Percentiles rank a stretch among this genome's conserved stretches.
These are phyloP conservation scores for Suillus lakei DNA, from an alignment of 768 basidiomycete species.

Conservation along the genomic window DNA sequence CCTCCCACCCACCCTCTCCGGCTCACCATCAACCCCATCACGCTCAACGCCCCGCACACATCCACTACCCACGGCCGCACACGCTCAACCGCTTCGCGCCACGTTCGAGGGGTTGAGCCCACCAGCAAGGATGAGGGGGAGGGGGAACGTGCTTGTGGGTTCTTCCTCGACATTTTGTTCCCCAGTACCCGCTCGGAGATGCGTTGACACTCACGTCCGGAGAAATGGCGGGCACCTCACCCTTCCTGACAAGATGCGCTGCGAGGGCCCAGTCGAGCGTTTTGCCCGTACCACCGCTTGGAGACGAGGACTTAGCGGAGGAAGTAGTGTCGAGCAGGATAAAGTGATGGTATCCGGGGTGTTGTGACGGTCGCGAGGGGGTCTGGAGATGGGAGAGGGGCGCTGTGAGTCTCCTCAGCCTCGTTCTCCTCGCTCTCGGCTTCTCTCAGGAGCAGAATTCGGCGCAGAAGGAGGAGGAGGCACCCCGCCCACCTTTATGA, in stretches of 20 bases:
- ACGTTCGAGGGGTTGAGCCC: constrained; percentile 84
- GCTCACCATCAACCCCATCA: neutral
- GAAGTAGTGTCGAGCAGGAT: constrained; percentile 71
- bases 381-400: constrained; percentile 1
- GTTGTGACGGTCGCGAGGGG: constrained; percentile 63
- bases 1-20: constrained; percentile 38
- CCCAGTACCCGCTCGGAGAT: constrained; percentile 9
- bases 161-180: neutral
- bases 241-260: constrained; percentile 64
- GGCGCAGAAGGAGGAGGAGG: neutral
- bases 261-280: constrained; percentile 84
- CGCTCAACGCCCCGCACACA: constrained; percentile 89
- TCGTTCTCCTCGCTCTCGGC: neutral
- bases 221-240: constrained; percentile 50
- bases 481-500: constrained; percentile 68
- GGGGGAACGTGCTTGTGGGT: constrained; percentile 36
- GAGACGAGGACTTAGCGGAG: constrained; percentile 55
- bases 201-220: constrained; percentile 18
- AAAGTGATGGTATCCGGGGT: constrained; percentile 74
- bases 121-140: constrained; percentile 91
- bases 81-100: constrained; percentile 60
- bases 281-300: constrained; percentile 87
- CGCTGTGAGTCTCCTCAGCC: neutral
- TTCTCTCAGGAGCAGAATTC: neutral
- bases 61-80: constrained; percentile 92